Base-by-base conservation (phyloP, 805 yeast genomes). In the Candida parachauliodes region DNA sequence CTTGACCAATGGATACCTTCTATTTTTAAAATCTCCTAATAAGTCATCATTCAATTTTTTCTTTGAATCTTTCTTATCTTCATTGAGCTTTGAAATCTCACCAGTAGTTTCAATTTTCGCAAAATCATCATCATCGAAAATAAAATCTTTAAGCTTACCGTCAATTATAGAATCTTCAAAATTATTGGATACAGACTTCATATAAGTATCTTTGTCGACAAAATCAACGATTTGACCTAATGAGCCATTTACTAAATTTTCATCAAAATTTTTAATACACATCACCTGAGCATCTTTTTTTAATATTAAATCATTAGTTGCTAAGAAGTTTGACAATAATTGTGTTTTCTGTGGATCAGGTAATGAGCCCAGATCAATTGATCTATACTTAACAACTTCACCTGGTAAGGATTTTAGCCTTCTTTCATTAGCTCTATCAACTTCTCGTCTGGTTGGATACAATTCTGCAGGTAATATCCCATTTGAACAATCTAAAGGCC, bases 281-380 rank as follows among this genome's bases (percentile, higher is more conserved):
- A 85, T 84, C 1, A 85, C 94, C 58, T 84, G 93, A 0, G 91
- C 87, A 31, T 83, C 83, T 39, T 72, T 72, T 50, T 83, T 85
- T 49, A 85, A 60, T 5, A 64, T 64, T 10, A 85, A 53, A 25
- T 59, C 60, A 25, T 68, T 62, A 2, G 87, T 85, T 1, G 88
- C 84, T 49, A 84, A 57, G 45, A 83, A 79, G 47, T 78, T 76
- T 16, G 70, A 65, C 9, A 81, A 55, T 17, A 81, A 50, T 36
- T 60, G 65, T 34, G 66, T 66, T 32, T 74, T 62, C 17, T 65
- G 59, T 2, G 60, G 70, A 3, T 56, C 56, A 32, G 76, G 77
- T 8, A 66, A 46, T 9, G 44, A 29, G 23, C 88, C 88, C 4
- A 75, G 70, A 60, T 83, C 91, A 7, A 53, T 47, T 0, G 88